Evolutionary conservation across 768 basidiomycete genomes (phyloP).

Genomic region (Lentinula aciculospora): DNA sequence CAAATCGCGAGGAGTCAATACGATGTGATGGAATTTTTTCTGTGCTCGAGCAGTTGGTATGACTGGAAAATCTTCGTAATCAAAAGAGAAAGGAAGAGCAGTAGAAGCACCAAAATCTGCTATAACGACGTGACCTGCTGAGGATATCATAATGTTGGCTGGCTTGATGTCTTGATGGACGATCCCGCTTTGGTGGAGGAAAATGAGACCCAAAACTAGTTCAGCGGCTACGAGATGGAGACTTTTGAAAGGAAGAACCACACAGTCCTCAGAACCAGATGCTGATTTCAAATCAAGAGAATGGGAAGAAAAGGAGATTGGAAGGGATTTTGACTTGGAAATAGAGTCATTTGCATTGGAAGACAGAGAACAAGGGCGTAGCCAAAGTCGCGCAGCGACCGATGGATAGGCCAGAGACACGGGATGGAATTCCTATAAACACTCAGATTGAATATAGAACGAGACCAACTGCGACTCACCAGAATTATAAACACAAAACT

Average conservation of each 20-base stretch:
- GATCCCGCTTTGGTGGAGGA: conserved; percentile 54
- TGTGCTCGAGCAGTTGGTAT: conserved; percentile 5
- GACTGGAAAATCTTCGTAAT: not conserved
- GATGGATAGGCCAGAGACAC: conserved; percentile 22
- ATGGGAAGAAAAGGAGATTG: not conserved
- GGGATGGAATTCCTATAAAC: conserved; percentile 24
- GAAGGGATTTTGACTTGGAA: conserved; percentile 5
- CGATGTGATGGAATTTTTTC: conserved; percentile 11
- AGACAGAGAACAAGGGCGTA: not conserved
- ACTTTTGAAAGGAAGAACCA: conserved; percentile 7
- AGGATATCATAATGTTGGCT: conserved; percentile 52
- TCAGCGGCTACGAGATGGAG: conserved; percentile 26
- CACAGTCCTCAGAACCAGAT: not conserved
- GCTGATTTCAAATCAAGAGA: not conserved
- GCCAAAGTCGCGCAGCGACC: conserved; percentile 20
- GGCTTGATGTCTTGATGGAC: conserved; percentile 71
- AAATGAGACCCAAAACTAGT: conserved; percentile 26
- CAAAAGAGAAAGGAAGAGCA: conserved; percentile 7
- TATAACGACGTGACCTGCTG: conserved; percentile 45
- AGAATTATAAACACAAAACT: conserved; percentile 18
- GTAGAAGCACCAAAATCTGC: conserved; percentile 59
- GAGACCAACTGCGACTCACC: conserved; percentile 11
- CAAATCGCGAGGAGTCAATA: conserved; percentile 17
- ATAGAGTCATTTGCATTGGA: conserved; percentile 6
- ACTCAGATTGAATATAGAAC: not conserved